These are phyloP conservation scores for Moricandia arvensis DNA, from an alignment of 345 rosid genomes.

Conservation along the genomic window DNA sequence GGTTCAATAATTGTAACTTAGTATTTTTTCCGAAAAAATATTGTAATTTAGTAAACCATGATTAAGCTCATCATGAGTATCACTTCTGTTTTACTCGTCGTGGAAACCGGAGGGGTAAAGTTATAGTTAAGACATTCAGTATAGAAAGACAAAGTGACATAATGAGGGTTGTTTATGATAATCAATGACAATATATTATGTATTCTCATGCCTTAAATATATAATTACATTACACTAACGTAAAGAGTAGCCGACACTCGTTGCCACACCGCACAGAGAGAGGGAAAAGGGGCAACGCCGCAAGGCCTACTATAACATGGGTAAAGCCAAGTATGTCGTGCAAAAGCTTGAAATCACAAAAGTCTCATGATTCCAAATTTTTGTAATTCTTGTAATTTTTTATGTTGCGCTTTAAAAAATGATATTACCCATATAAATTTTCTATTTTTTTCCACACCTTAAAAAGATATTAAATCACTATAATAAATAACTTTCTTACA, in stretches of 20 bases:
- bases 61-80: conserved; percentile 25
- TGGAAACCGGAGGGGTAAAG: conserved; percentile 6
- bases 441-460: too few species aligned
- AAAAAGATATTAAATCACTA: too few species aligned
- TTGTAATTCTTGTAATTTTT: not conserved
- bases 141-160: not conserved
- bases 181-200: not conserved
- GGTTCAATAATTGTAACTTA: conserved; percentile 26
- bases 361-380: not conserved
- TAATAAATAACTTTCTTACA: too few species aligned
- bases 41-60: conserved; percentile 25
- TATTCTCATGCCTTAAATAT: not conserved
- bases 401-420: not conserved
- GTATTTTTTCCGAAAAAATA: too few species aligned
- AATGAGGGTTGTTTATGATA: too few species aligned
- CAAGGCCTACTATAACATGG: conserved; percentile 14
- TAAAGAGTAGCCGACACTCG: conserved; percentile 2
- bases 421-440: too few species aligned
- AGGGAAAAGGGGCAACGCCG: not conserved
- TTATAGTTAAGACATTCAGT: not conserved
- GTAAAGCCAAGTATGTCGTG: conserved; percentile 7
- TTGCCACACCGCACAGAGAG: not conserved
- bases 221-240: not conserved
- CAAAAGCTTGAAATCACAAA: conserved; percentile 7
- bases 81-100: conserved; percentile 32